Conservation (phyloP, 2,329 filamentous ascomycete species). For the Fusarium luffae region DNA sequence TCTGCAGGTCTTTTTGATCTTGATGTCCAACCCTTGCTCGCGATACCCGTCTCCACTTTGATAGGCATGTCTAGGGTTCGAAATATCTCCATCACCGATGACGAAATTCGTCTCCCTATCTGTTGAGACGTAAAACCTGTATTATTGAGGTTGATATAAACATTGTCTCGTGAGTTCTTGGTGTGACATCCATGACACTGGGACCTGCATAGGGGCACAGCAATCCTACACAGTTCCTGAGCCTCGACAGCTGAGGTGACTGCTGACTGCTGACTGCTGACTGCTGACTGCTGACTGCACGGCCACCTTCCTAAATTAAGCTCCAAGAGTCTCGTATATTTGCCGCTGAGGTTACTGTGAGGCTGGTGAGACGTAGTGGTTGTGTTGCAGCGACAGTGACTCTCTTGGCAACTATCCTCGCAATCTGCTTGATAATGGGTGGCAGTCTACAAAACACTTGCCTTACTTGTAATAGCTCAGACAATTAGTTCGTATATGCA, state of each 20-base stretch:
- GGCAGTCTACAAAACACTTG: neutral
- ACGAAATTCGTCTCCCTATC: slow-evolving; percentile 2
- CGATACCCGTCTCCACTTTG: slow-evolving; percentile 8
- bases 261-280: neutral
- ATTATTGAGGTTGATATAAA: neutral
- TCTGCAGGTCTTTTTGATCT: neutral
- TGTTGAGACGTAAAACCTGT: neutral
- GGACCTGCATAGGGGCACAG: neutral
- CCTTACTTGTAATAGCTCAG: neutral
- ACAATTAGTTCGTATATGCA: neutral
- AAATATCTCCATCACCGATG: neutral
- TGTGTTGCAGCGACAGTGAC: neutral
- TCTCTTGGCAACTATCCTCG: neutral
- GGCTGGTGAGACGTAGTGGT: neutral
- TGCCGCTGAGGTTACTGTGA: neutral
- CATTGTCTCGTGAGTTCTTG: neutral
- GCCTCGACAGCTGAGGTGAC: neutral
- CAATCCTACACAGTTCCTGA: neutral
- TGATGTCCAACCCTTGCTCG: neutral
- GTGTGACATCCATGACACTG: neutral
- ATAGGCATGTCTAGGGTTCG: slow-evolving; percentile 1
- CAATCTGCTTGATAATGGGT: neutral
- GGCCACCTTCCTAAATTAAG: slow-evolving; percentile 1
- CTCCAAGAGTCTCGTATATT: neutral
- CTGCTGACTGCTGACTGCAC: too few species aligned